Evolutionary conservation across 345 rosid species (phyloP).

Genomic region (Kandelia obovata): DNA sequence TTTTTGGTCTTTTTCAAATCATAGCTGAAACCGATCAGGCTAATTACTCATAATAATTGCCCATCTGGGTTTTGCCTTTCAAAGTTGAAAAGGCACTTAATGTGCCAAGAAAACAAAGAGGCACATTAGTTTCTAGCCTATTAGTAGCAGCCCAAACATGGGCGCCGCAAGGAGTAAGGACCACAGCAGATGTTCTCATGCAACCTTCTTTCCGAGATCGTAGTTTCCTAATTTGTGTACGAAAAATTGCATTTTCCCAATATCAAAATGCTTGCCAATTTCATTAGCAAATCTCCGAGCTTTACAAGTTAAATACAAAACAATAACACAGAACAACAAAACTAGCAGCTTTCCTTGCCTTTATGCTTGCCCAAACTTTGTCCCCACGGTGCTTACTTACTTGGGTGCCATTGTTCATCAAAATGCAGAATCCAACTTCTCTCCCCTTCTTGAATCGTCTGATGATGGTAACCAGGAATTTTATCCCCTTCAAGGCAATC

Average conservation of each 20-base stretch:
- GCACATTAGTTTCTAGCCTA: no score
- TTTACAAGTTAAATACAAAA: conserved; percentile 7
- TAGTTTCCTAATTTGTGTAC: neutral
- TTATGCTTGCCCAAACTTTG: neutral
- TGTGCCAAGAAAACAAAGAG: no score
- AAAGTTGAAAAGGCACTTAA: no score
- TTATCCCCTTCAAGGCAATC: neutral
- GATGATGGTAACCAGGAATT: neutral
- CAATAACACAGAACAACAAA: neutral
- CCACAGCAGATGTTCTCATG: neutral
- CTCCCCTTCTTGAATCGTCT: neutral
- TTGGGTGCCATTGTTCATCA: neutral
- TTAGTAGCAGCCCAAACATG: neutral
- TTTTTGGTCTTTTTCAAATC: neutral
- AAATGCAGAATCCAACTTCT: neutral
- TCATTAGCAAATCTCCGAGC: conserved; percentile 3
- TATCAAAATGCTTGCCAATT: neutral
- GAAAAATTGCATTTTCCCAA: neutral
- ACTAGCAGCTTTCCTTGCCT: neutral
- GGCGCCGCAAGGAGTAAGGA: neutral
- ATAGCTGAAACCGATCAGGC: conserved; percentile 9
- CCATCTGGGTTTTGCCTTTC: no score
- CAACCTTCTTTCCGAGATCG: neutral
- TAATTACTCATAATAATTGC: neutral
- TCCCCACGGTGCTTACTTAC: neutral